These are phyloP conservation scores for Galerina sulciceps DNA, from an alignment of 768 basidiomycete genomes.

Conservation along the genomic window DNA sequence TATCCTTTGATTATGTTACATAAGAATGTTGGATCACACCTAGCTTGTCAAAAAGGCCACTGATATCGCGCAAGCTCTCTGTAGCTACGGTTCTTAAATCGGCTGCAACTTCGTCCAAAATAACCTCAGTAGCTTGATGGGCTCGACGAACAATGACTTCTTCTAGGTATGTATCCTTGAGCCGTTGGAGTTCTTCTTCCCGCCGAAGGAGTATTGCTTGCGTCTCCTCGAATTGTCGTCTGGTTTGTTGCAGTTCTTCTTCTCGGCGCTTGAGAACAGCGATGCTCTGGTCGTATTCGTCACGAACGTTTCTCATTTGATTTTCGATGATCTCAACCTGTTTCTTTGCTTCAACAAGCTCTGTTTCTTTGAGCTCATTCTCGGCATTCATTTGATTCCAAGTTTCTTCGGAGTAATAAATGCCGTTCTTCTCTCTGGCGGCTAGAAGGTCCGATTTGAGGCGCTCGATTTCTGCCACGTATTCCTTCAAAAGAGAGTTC, in stretches of 20 bases:
- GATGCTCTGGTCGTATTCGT: constrained; percentile 93
- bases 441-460: constrained; percentile 90
- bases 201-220: constrained; percentile 55
- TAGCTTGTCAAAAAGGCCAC: constrained; percentile 79
- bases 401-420: constrained; percentile 89
- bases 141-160: constrained; percentile 80
- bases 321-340: constrained; percentile 84
- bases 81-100: constrained; percentile 66
- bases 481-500: constrained; percentile 91
- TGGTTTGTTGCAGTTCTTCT: constrained; percentile 71
- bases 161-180: constrained; percentile 71
- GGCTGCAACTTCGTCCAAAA: constrained; percentile 72
- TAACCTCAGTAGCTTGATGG: constrained; percentile 73
- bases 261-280: constrained; percentile 75
- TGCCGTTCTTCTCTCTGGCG: constrained; percentile 94
- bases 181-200: constrained; percentile 59
- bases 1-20: neutral
- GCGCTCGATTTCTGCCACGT: constrained; percentile 90
- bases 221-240: constrained; percentile 56
- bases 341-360: constrained; percentile 81
- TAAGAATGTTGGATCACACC: constrained; percentile 48
- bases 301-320: constrained; percentile 77
- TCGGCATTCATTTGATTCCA: constrained; percentile 85
- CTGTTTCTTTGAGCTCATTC: constrained; percentile 76
- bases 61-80: constrained; percentile 75